Percentiles rank a stretch among this genome's conserved stretches.
Conservation (phyloP, 163 green algal species). For the Volvox carteri region DNA sequence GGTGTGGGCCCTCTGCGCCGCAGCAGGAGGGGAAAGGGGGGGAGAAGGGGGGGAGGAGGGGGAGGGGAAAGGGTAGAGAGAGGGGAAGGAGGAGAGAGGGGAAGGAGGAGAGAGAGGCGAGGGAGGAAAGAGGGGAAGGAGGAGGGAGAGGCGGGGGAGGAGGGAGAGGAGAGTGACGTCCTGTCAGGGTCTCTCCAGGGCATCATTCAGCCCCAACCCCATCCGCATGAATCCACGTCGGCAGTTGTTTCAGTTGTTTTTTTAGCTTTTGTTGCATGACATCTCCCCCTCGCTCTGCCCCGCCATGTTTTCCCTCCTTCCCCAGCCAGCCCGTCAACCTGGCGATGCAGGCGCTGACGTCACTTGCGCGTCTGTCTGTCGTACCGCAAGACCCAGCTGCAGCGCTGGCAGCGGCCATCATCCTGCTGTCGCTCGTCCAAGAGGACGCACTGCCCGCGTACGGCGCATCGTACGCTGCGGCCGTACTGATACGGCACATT, state of each 20-base stretch:
- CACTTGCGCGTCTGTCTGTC: constrained; percentile 58
- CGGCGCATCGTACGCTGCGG: constrained; percentile 64
- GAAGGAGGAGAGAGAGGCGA: not conserved
- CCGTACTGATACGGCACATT: constrained; percentile 66
- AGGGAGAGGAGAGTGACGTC: not conserved
- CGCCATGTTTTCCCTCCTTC: not conserved
- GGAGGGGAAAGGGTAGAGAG: not conserved
- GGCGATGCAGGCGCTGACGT: constrained; percentile 68
- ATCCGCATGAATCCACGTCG: too few species aligned
- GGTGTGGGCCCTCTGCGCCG: constrained; percentile 21
- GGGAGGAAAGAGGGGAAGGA: not conserved
- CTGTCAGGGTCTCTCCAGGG: too few species aligned
- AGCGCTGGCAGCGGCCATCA: constrained; percentile 39
- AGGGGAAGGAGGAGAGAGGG: not conserved
- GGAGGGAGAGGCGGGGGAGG: not conserved
- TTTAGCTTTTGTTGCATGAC: not conserved
- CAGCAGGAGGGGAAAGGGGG: not conserved
- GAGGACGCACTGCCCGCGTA: constrained; percentile 66
- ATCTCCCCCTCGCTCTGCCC: not conserved
- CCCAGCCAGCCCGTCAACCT: constrained; percentile 55
- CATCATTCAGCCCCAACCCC: too few species aligned
- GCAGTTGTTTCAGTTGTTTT: too few species aligned
- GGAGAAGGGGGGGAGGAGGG: not conserved
- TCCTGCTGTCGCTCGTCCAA: constrained; percentile 61
- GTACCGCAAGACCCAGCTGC: constrained; percentile 58